Conservation (phyloP, 305 asterid species). For the Fraxinus dipetala region DNA sequence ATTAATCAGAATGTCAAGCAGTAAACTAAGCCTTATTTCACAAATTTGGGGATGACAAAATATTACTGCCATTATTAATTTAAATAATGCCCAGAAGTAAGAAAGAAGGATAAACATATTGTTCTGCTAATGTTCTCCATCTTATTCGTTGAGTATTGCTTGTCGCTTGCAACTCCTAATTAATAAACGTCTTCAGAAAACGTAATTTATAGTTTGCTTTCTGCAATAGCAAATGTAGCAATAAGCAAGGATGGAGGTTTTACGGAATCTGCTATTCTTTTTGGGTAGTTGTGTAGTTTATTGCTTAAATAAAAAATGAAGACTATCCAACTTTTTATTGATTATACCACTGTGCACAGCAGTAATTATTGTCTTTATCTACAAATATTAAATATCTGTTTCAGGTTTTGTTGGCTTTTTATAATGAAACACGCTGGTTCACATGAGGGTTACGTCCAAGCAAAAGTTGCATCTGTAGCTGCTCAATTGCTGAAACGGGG, state of each 20-base stretch:
- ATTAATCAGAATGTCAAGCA: not conserved
- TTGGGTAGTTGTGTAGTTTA: not conserved
- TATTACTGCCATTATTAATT: not conserved
- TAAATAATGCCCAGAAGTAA: not conserved
- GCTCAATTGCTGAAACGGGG: constrained; percentile 94
- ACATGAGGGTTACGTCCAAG: constrained; percentile 74
- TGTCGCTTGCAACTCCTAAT: not conserved
- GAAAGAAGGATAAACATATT: not conserved
- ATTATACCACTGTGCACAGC: not conserved
- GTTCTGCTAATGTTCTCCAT: not conserved
- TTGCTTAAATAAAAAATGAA: not conserved
- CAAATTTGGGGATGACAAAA: not conserved
- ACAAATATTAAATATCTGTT: constrained; percentile 22
- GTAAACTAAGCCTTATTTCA: not conserved
- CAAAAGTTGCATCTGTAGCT: constrained; percentile 85
- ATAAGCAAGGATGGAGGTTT: not conserved
- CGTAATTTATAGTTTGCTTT: not conserved
- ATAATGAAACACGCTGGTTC: constrained; percentile 69
- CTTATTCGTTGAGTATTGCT: not conserved
- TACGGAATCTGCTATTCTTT: not conserved
- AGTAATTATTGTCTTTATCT: constrained; percentile 12
- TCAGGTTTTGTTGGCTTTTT: constrained; percentile 81
- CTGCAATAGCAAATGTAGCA: not conserved
- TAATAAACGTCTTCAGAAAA: not conserved
- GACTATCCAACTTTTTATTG: not conserved